These are phyloP conservation scores for Gossypium turneri DNA, from an alignment of 345 rosid genomes.

Conservation along the genomic window DNA sequence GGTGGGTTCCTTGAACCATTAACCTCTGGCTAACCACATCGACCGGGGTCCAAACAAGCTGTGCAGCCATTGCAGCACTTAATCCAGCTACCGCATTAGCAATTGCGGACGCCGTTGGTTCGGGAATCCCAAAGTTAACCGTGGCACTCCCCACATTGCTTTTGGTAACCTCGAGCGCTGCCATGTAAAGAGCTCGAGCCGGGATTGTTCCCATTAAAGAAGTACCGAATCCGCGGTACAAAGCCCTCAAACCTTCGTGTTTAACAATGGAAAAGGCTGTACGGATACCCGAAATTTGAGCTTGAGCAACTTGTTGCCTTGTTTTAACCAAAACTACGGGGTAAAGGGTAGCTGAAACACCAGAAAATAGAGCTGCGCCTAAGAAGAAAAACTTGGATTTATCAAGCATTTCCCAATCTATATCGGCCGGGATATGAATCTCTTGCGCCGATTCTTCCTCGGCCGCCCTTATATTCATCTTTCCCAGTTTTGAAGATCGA, in stretches of 20 bases:
- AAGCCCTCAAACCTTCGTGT: constrained; percentile 67
- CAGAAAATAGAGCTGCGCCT: constrained; percentile 88
- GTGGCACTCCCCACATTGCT: constrained; percentile 75
- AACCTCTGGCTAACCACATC: constrained; percentile 94
- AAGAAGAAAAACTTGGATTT: constrained; percentile 76
- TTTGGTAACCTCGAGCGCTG: constrained; percentile 80
- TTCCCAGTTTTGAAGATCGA: constrained; percentile 30
- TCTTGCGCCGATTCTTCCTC: constrained; percentile 52
- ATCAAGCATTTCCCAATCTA: constrained; percentile 92
- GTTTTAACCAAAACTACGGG: constrained; percentile 79
- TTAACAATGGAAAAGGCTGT: constrained; percentile 48
- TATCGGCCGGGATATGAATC: constrained; percentile 60
- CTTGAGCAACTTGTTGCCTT: constrained; percentile 71
- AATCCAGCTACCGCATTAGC: constrained; percentile 84
- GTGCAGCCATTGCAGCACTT: constrained; percentile 91
- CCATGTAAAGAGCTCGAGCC: constrained; percentile 90
- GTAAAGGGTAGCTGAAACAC: constrained; percentile 75
- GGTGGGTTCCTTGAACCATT: constrained; percentile 65
- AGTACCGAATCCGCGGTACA: constrained; percentile 89
- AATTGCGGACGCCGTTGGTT: constrained; percentile 55
- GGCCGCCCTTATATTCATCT: constrained; percentile 56
- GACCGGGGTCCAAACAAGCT: constrained; percentile 91
- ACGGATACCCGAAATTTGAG: constrained; percentile 52
- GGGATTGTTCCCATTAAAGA: constrained; percentile 88
- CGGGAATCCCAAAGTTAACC: constrained; percentile 60